phyloP scores from a whole-genome alignment of 2,329 filamentous ascomycete genomes.

The Sporothrix globosa region DNA sequence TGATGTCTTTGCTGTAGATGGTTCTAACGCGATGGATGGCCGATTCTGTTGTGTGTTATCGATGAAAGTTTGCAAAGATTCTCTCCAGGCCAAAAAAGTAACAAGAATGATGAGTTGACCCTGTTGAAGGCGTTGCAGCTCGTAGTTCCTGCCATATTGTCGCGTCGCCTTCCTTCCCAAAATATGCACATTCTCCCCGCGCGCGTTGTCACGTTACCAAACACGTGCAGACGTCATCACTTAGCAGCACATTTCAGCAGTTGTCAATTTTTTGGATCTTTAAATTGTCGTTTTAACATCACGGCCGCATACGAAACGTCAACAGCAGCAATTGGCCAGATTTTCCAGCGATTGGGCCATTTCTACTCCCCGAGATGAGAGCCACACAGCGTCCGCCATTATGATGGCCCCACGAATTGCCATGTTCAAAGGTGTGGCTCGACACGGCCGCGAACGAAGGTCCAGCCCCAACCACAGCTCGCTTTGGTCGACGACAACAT shows the following conservation, averaged over 20 bases:
- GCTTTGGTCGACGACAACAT: not conserved
- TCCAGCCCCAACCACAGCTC: not conserved
- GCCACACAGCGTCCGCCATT: conserved; percentile 30
- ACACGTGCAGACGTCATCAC: conserved; percentile 19
- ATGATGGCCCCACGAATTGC: conserved; percentile 39
- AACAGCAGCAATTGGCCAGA: not conserved
- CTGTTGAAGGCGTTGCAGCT: not conserved
- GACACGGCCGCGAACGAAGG: conserved; percentile 19
- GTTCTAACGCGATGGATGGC: not conserved
- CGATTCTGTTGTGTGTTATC: not conserved
- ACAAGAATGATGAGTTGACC: conserved; percentile 4
- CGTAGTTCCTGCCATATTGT: conserved; percentile 9
- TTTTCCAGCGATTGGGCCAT: not conserved
- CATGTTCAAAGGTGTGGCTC: conserved; percentile 34
- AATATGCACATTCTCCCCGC: conserved; percentile 24
- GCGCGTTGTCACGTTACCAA: conserved; percentile 28
- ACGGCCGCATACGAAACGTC: not conserved
- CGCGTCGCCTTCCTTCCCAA: conserved; percentile 8
- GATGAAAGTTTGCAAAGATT: not conserved
- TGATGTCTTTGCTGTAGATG: not conserved
- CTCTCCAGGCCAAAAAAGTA: not conserved
- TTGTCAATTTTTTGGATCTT: conserved; percentile 14
- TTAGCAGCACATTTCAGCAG: not conserved
- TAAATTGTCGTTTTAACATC: conserved; percentile 7
- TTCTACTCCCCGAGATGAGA: conserved; percentile 36